These are phyloP conservation scores for Solanum virginianum DNA, from an alignment of 257 asterid genomes.

Conservation along the genomic window DNA sequence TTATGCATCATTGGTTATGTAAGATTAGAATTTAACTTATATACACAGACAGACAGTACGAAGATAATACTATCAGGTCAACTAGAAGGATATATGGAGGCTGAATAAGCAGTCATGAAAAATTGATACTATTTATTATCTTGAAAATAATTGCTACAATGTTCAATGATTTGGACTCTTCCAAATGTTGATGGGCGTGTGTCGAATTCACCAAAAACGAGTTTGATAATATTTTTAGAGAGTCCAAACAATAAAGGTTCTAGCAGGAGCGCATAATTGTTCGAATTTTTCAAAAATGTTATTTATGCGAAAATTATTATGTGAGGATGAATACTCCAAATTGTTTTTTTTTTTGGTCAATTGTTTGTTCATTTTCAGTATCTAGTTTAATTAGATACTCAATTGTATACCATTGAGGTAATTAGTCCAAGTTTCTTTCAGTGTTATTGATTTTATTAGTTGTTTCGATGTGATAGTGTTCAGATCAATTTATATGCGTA, in stretches of 20 bases:
- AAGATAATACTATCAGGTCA: not conserved
- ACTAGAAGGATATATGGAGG: not conserved
- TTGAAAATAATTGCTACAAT: not conserved
- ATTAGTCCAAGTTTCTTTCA: not conserved
- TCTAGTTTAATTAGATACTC: not conserved
- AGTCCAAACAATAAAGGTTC: too few relatives aligned
- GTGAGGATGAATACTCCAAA: not conserved
- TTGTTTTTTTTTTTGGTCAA: not conserved
- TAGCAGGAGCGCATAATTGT: not conserved
- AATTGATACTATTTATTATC: not conserved
- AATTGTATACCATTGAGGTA: not conserved
- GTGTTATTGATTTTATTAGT: not conserved
- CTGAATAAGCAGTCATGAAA: not conserved
- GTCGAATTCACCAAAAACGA: not conserved
- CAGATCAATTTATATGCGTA: not conserved
- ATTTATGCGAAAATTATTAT: not conserved
- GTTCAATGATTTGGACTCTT: fast-evolving
- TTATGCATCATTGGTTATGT: not conserved
- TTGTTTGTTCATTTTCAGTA: not conserved
- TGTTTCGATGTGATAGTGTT: not conserved
- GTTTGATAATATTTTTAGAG: not conserved
- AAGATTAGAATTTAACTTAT: not conserved
- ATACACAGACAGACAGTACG: fast-evolving
- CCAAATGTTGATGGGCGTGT: fast-evolving
- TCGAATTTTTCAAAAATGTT: too few relatives aligned